These are phyloP conservation scores for Psilocybe tampanensis DNA, from an alignment of 768 basidiomycete genomes.

Conservation along the genomic window DNA sequence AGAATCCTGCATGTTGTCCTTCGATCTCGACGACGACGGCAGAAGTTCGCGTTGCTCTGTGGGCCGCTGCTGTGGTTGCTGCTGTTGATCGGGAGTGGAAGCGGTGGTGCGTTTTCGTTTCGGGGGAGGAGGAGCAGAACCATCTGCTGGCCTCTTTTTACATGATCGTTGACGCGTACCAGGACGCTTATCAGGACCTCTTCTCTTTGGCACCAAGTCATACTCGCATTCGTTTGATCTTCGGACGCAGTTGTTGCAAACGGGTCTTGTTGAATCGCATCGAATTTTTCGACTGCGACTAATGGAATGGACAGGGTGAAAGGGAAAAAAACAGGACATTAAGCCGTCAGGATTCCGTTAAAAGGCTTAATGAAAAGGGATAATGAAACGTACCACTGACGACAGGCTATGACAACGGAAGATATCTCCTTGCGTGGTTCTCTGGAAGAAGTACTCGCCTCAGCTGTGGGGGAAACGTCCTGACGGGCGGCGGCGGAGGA, in stretches of 20 bases:
- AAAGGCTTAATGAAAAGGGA: slow-evolving; percentile 44
- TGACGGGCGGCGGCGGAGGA: slow-evolving; percentile 34
- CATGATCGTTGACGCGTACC: slow-evolving; percentile 83
- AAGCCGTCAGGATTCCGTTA: slow-evolving; percentile 37
- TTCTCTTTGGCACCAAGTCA: slow-evolving; percentile 77
- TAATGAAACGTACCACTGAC: slow-evolving; percentile 69
- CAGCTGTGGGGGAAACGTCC: slow-evolving; percentile 33
- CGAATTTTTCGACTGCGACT: slow-evolving; percentile 86
- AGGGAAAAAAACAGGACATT: slow-evolving; percentile 27
- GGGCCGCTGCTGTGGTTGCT: slow-evolving; percentile 19
- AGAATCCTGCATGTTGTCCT: slow-evolving; percentile 36
- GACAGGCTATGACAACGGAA: slow-evolving; percentile 79
- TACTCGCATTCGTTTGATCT: slow-evolving; percentile 79
- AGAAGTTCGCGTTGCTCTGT: slow-evolving; percentile 35
- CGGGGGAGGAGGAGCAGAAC: slow-evolving; percentile 47
- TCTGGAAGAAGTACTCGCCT: slow-evolving; percentile 32
- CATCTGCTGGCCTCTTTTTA: slow-evolving; percentile 75
- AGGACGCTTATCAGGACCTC: slow-evolving; percentile 85
- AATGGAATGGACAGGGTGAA: slow-evolving; percentile 33
- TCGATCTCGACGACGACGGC: slow-evolving; percentile 32
- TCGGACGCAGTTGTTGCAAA: slow-evolving; percentile 81
- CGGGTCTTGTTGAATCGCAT: slow-evolving; percentile 81
- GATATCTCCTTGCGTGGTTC: slow-evolving; percentile 60
- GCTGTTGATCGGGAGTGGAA: slow-evolving; percentile 19
- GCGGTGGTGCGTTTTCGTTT: slow-evolving; percentile 51